A percentile compares a stretch with the other conserved stretches of the same genome.
These are phyloP conservation scores for Sicyos baderoa DNA, from an alignment of 306 rosid genomes.

Conservation along the genomic window DNA sequence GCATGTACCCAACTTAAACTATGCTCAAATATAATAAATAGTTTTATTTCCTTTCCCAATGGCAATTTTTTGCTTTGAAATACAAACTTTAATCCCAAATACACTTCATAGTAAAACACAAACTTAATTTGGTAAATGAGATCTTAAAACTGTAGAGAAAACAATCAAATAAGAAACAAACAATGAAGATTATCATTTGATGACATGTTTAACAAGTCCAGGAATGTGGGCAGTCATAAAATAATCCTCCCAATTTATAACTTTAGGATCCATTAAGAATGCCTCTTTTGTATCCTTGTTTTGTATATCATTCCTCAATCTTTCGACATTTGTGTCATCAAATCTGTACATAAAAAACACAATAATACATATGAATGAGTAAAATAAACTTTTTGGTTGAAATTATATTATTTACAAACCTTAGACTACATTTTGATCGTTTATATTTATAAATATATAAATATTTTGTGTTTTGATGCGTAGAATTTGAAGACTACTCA, in stretches of 20 bases:
- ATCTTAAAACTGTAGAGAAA: not conserved
- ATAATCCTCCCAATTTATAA: conserved; percentile 69
- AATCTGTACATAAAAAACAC: conserved; percentile 32
- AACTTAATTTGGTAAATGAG: not conserved
- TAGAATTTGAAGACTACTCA: no score
- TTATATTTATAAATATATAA: no score
- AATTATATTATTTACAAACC: not conserved
- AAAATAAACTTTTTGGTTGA: not conserved
- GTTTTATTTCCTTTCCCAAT: not conserved
- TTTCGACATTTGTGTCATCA: conserved; percentile 54
- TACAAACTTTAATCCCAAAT: not conserved
- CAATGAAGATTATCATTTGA: conserved; percentile 32
- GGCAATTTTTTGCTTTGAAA: no score
- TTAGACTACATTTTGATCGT: not conserved
- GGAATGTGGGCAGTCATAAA: conserved; percentile 44
- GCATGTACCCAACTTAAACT: no score
- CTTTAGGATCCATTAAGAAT: conserved; percentile 55
- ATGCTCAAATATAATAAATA: no score
- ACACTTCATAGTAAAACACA: not conserved
- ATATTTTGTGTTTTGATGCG: no score
- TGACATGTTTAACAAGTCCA: conserved; percentile 49
- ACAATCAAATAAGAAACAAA: not conserved
- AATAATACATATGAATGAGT: not conserved
- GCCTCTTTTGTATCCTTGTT: conserved; percentile 40
- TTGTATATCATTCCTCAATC: conserved; percentile 34